Evolutionary conservation across 495 filamentous ascomycete genomes (phyloP).

Genomic region (Xeromyces bisporus): DNA sequence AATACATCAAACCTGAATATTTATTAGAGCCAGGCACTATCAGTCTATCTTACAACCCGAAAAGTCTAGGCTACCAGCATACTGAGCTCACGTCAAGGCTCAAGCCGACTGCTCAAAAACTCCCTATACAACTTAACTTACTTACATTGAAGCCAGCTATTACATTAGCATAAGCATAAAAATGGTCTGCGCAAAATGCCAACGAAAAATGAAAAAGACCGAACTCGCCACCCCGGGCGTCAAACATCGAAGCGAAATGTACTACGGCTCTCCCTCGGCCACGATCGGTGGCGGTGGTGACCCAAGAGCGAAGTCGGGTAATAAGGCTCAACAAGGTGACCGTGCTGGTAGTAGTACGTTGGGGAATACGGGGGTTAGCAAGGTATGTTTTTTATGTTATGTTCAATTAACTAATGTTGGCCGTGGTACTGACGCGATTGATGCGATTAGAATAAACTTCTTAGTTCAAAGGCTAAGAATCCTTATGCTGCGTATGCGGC

Average conservation of each 20-base stretch:
- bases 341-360: no score
- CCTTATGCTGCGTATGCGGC: conserved; percentile 52
- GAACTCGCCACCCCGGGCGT: conserved; percentile 51
- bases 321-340: no score
- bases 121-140: no score
- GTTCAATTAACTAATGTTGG: background rate
- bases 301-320: conserved; percentile 26
- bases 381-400: conserved; percentile 10
- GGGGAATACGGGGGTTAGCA: conserved; percentile 22
- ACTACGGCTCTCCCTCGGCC: conserved; percentile 47
- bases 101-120: no score
- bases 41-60: no score
- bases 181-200: conserved; percentile 58
- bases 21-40: no score
- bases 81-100: no score
- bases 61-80: no score
- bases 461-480: conserved; percentile 51
- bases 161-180: no score
- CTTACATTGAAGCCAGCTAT: no score
- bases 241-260: conserved; percentile 56
- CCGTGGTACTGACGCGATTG: background rate
- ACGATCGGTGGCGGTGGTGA: conserved; percentile 39
- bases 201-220: conserved; percentile 43
- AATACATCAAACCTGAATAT: no score
- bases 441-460: conserved; percentile 41